Conservation (phyloP, 2,329 filamentous ascomycete species). For the Cladophialophora chaetospira region DNA sequence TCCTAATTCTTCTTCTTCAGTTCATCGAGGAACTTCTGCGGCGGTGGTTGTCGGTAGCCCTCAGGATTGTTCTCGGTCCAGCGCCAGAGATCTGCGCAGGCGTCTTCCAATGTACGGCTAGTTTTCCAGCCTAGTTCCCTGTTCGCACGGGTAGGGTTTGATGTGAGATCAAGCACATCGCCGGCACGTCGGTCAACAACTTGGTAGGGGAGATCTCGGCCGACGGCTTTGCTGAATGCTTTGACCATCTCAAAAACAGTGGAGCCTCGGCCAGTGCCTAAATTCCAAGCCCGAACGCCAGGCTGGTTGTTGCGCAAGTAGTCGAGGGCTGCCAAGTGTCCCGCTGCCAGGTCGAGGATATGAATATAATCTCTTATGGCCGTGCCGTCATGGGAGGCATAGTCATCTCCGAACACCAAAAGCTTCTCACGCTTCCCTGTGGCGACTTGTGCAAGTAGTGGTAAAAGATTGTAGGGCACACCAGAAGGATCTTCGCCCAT, state of each 20-base stretch:
- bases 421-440: slow-evolving; percentile 94
- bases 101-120: slow-evolving; percentile 84
- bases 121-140: slow-evolving; percentile 91
- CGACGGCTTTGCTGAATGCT: slow-evolving; percentile 85
- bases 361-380: slow-evolving; percentile 98
- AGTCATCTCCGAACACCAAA: slow-evolving; percentile 93
- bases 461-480: slow-evolving; percentile 92
- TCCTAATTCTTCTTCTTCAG: slow-evolving; percentile 48
- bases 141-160: slow-evolving; percentile 85
- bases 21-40: slow-evolving; percentile 72
- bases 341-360: slow-evolving; percentile 83
- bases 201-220: slow-evolving; percentile 82
- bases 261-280: slow-evolving; percentile 90
- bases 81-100: slow-evolving; percentile 90
- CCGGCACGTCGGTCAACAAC: slow-evolving; percentile 79
- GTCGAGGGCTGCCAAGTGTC: slow-evolving; percentile 86
- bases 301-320: slow-evolving; percentile 82
- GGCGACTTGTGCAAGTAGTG: slow-evolving; percentile 90
- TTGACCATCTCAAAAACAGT: slow-evolving; percentile 98
- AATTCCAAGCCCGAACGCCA: slow-evolving; percentile 92
- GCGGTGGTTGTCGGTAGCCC: slow-evolving; percentile 91
- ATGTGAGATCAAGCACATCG: slow-evolving; percentile 92
- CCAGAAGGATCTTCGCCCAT: slow-evolving; percentile 99
- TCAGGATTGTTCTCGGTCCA: slow-evolving; percentile 98
- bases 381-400: slow-evolving; percentile 84